These are phyloP conservation scores for Exophiala sp. DNA, from an alignment of 2,329 filamentous ascomycete species.

Conservation along the genomic window DNA sequence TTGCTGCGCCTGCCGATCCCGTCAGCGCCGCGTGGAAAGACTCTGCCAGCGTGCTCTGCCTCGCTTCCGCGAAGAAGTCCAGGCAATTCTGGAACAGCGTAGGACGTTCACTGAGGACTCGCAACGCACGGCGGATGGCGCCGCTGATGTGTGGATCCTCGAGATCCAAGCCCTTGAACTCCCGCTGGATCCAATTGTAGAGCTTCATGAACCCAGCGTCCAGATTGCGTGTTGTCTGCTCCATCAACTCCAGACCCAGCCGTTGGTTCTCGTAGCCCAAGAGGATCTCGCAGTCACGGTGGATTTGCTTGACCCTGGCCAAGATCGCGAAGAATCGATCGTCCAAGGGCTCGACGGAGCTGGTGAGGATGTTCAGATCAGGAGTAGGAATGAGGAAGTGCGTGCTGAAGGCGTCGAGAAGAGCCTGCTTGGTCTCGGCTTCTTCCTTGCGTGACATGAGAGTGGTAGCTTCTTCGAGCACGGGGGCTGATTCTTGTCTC, in stretches of 20 bases:
- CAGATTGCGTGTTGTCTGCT: conserved; percentile 79
- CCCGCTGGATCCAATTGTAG: conserved; percentile 89
- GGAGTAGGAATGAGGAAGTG: conserved; percentile 84
- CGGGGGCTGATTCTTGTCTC: conserved; percentile 67
- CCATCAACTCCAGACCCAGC: conserved; percentile 84
- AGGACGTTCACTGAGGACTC: conserved; percentile 84
- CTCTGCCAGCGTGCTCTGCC: conserved; percentile 82
- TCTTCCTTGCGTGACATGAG: conserved; percentile 70
- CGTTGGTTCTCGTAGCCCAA: conserved; percentile 87
- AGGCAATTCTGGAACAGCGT: conserved; percentile 90
- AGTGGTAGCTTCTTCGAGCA: conserved; percentile 71
- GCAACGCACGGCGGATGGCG: conserved; percentile 76
- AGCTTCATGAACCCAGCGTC: conserved; percentile 92
- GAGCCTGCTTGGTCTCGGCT: conserved; percentile 75
- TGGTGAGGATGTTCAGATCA: conserved; percentile 71
- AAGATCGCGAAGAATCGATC: conserved; percentile 79
- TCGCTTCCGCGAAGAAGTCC: conserved; percentile 85
- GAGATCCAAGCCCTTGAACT: conserved; percentile 87
- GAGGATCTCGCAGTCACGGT: conserved; percentile 81
- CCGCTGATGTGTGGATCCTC: conserved; percentile 91
- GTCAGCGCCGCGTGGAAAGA: conserved; percentile 86
- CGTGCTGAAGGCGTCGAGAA: conserved; percentile 71
- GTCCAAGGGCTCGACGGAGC: conserved; percentile 76
- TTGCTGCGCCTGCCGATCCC: conserved; percentile 57
- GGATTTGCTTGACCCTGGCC: conserved; percentile 77